Evolutionary conservation across 108 stramenopile genomes (phyloP), one percentile per base, ranked within the genome.

Genomic region (Cafeteria roenbergensis): DNA sequence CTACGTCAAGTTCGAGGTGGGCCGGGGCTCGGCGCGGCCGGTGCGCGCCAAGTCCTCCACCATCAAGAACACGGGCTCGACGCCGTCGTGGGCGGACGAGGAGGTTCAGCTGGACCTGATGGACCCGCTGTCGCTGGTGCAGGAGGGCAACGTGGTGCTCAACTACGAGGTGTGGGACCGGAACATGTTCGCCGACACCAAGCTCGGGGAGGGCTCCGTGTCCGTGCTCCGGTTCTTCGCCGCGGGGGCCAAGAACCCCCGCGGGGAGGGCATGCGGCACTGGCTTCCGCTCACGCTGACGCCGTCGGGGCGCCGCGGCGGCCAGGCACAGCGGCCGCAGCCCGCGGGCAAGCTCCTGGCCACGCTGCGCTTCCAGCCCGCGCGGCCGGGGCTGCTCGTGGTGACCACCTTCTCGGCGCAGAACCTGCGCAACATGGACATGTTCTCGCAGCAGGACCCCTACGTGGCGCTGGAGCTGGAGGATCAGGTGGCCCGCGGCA

Each of bases 341-440:
- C 64, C 64, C 31, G 55, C 64, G 0, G 64, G 64, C 34, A 38
- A 48, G 22, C 33, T 77, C 17, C 54, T 66, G 51, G 37, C 85
- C 14, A 57, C 83, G 36, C 66, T 88, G 24, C 28, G 22, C 25
- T 88, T 87, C 63, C 60, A 84, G 31, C 65, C 76, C 27, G 86
- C 85, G 6, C 70, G 77, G 51, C 26, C 67, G 34, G 87, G 87
- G 21, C 71, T 86, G 73, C 51, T 67, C 27, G 66, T 74, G 37
- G 51, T 82, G 21, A 81, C 80, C 0, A 58, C 79, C 0, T 75
- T 66, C 55, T 78, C 78, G 57, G 82, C 78, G 14, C 63, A 59
- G 9, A 67, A 72, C 30, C 70, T 84, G 35, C 50, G 75, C 14
- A 68, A 54, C 42, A 56, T 64, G 55, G 81, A 82, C 50, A 34